Evolutionary conservation across 441 rosid genomes (phyloP), one percentile per base, ranked within the genome.

Genomic region (Erodium trifolium): DNA sequence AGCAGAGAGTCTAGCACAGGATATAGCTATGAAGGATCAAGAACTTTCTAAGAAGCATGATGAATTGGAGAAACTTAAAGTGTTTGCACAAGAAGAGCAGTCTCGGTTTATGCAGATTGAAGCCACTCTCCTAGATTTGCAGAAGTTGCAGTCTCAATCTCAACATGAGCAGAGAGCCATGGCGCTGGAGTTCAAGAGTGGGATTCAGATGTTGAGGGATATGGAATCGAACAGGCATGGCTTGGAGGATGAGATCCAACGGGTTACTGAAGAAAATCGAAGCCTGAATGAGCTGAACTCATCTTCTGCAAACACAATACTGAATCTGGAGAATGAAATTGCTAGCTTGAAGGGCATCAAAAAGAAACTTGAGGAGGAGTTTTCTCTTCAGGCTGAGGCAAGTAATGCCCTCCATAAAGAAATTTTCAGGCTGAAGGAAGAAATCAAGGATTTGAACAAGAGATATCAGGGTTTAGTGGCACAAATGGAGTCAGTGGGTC

Each of bases 81-180:
- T 53, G 75, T 71, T 77, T 41, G 73, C 88, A 76, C 82, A 83
- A 71, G 86, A 85, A 45, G 93, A 89, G 76, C 82, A 84, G 27
- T 81, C 84, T 45, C 86, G 73, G 41, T 85, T 91, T 74, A 55
- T 77, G 69, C 80, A 91, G 68, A 81, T 88, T 17, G 91, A 83
- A 82, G 82, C 80, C 60, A 77, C 86, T 47, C 82, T 95, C 64
- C 82, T 77, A 71, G 70, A 81, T 55, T 75, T 92, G 79, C 90
- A 86, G 80, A 80, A 80, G 80, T 70, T 90, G 81, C 88, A 89
- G 75, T 82, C 78, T 68, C 87, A 86, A 62, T 92, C 93, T 71
- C 91, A 82, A 78, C 83, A 76, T 71, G 89, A 89, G 77, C 95
- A 87, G 75, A 72, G 76, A 66, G 72, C 71, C 74, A 81, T 89